Conservation (phyloP, 768 basidiomycete species). For the Trametes sanguinea region DNA sequence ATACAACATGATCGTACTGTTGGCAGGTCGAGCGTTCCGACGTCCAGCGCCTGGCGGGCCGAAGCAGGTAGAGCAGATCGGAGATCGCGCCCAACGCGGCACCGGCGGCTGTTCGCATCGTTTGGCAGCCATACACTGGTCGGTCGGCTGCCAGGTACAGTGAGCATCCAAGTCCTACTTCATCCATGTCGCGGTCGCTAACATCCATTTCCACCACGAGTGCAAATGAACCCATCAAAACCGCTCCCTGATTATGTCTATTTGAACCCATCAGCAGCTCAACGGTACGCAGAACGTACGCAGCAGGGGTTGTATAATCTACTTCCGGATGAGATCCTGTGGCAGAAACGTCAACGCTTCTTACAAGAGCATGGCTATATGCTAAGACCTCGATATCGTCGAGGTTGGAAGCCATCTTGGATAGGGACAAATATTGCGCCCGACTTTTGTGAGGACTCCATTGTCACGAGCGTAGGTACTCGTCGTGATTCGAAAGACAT, state of each 20-base stretch:
- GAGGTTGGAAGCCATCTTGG: slow-evolving; percentile 21
- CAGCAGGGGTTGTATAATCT: not conserved
- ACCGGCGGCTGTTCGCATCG: too few species aligned
- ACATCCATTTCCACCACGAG: too few species aligned
- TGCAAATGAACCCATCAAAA: not conserved
- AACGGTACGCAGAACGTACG: not conserved
- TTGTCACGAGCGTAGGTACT: slow-evolving; percentile 5
- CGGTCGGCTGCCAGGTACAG: too few species aligned
- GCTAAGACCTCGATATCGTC: slow-evolving; percentile 24
- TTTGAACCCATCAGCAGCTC: not conserved
- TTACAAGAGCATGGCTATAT: slow-evolving; percentile 19
- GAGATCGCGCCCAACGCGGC: too few species aligned
- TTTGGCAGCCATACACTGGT: too few species aligned
- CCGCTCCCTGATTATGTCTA: not conserved
- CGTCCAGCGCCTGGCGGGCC: too few species aligned
- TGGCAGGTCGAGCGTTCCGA: too few species aligned
- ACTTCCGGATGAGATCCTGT: slow-evolving; percentile 1
- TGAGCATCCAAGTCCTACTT: too few species aligned
- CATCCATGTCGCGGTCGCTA: too few species aligned
- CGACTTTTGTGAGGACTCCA: slow-evolving; percentile 20
- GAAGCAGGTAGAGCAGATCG: too few species aligned
- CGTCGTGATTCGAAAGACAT: too few species aligned
- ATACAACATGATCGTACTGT: too few species aligned
- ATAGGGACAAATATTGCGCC: slow-evolving; percentile 17
- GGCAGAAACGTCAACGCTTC: slow-evolving; percentile 17